phyloP scores from a whole-genome alignment of 164 flowering plant species.

The Macadamia tetraphylla region DNA sequence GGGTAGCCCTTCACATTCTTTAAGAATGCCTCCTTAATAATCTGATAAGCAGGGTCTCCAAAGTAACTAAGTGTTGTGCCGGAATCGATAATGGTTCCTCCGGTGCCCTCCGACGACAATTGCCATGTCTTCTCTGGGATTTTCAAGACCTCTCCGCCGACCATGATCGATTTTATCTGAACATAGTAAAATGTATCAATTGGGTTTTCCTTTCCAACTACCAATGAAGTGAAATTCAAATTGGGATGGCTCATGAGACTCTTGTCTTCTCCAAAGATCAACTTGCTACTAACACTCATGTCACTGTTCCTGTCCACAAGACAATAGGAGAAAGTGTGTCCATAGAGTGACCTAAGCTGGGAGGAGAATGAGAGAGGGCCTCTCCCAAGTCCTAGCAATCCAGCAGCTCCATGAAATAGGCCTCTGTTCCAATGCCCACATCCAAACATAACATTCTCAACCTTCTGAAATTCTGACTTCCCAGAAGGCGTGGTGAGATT shows the following conservation, averaged over 20 bases:
- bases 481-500: conserved; percentile 52
- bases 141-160: conserved; percentile 60
- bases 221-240: conserved; percentile 67
- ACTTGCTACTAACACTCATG: conserved; percentile 71
- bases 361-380: conserved; percentile 90
- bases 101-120: conserved; percentile 49
- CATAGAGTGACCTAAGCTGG: conserved; percentile 69
- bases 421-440: conserved; percentile 99
- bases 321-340: conserved; percentile 91
- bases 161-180: conserved; percentile 52
- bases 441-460: conserved; percentile 90
- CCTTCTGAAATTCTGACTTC: conserved; percentile 34
- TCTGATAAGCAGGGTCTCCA: conserved; percentile 63
- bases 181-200: conserved; percentile 88
- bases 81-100: conserved; percentile 87
- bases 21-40: conserved; percentile 62
- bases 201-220: conserved; percentile 48
- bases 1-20: conserved; percentile 51
- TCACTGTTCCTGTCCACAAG: conserved; percentile 80
- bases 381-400: conserved; percentile 80
- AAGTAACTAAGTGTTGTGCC: conserved; percentile 92
- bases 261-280: conserved; percentile 79
- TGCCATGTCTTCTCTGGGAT: conserved; percentile 71
- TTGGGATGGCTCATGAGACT: conserved; percentile 44
- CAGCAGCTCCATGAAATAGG: conserved; percentile 91